Base-by-base conservation (phyloP, 176 grass and related monocot species). In the Eragrostis nindensis region DNA sequence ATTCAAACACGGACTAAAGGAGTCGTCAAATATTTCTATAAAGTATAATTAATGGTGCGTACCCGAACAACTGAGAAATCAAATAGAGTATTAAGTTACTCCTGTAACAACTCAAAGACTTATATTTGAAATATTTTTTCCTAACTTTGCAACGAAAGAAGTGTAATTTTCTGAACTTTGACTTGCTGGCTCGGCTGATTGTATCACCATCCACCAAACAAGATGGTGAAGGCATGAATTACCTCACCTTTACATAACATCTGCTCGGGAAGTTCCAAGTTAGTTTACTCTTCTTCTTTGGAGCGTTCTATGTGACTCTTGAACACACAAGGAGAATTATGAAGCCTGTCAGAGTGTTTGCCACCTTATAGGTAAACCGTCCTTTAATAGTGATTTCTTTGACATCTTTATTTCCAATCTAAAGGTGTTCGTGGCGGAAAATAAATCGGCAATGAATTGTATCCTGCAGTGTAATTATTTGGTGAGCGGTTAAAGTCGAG, bases 251-350 rank as follows among this genome's bases (percentile, higher is more conserved):
- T 29, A 69, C 71, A 36, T 90, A 84, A 61, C 81, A 64, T 57
- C 39, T 96, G 57, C 42, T 92, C 38, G 70, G 79, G 16, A 90
- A 84, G 75, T 70, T 96, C 72, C 87, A 92, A 22, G 17, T 96
- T n/a, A 79, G 87, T 39, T 81, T 90, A n/a, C 50, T 96, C 59
- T 88, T 87, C 69, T 52, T 92, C 17, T 84, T 90, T 78, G 90
- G 93, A 42, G 36, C 61, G 47, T 70, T 96, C 57, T 32, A 82
- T 39, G 32, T 86, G n/a, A n/a, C n/a, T n/a, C n/a, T 79, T 71
- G 87, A 96, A 54, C 84, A 75, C 32, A 43, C 62, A 17, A 90
- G 78, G 79, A 85, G 74, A n/a, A n/a, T n/a, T 75, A 66, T 74
- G 61, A 92, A 92, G 82, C 90, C 90, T 48, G 76, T 82, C 19